phyloP scores from a whole-genome alignment of 2,329 filamentous ascomycete genomes.

The Fusarium papillatum region DNA sequence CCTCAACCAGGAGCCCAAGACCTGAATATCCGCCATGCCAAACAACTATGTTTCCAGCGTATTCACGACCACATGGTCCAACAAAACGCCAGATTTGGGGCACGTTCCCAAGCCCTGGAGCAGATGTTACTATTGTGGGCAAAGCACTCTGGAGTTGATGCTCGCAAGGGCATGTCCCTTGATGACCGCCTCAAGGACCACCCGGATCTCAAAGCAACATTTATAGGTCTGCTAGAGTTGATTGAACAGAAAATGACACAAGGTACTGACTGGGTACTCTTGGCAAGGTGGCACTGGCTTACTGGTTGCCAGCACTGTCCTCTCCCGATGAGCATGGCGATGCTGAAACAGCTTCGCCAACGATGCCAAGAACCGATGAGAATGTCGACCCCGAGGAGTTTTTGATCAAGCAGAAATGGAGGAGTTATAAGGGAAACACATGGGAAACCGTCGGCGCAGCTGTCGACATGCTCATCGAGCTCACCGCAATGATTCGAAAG shows the following conservation, averaged over 20 bases:
- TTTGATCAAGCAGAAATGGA: not conserved
- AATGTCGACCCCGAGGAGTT: not conserved
- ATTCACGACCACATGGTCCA: not conserved
- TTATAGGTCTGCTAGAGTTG: not conserved
- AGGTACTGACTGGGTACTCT: not conserved
- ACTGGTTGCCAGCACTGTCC: not conserved
- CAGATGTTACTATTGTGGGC: not conserved
- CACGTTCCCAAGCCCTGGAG: not conserved
- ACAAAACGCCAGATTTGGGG: not conserved
- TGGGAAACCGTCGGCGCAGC: not conserved
- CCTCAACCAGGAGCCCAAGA: no score
- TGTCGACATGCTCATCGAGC: not conserved
- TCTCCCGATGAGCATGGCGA: not conserved
- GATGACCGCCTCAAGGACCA: not conserved
- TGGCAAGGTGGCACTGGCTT: not conserved
- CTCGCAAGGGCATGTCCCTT: not conserved
- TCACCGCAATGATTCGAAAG: not conserved
- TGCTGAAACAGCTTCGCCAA: not conserved
- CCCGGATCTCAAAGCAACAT: not conserved
- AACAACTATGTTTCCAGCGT: not conserved
- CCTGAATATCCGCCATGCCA: not conserved
- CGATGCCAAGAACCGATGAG: not conserved
- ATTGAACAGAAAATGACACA: not conserved
- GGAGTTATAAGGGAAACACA: not conserved
- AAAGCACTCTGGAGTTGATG: not conserved